Evolutionary conservation across 371 early-diverging fungal genomes (phyloP), one percentile per base, ranked within the genome.

Genomic region (Cokeromyces recurvatus): DNA sequence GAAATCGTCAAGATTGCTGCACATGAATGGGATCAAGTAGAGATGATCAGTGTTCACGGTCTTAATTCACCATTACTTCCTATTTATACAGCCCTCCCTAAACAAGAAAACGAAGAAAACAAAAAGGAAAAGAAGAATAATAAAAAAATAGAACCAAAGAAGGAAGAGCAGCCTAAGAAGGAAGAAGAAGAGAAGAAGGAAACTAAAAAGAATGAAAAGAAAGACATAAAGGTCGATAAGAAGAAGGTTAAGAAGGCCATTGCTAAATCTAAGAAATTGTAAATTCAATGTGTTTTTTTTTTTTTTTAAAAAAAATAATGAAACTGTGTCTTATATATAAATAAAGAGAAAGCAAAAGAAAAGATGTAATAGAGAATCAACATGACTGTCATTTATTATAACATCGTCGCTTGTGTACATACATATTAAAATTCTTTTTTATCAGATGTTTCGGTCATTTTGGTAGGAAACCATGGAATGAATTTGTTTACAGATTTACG

Each of bases 401-500:
- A n/a, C n/a, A n/a, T n/a, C n/a, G n/a, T n/a, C n/a, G n/a, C n/a
- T n/a, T n/a, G n/a, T n/a, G n/a, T n/a, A n/a, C n/a, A n/a, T n/a
- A n/a, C n/a, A 23, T 10, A 12, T 38, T 43, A 52, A n/a, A 52
- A 15, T 14, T 53, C 53, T 35, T 53, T 53, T 22, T 46, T 53
- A 0, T 34, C 37, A 20, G 35, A 14, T 4, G 20, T 15, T 21
- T 19, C 29, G 22, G 1, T 12, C 19, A 29, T 1, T 32, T 15
- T 32, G 9, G 45, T 36, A 16, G 64, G 64, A 31, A 66, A 59
- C 73, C 84, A 68, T 1, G 89, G 91, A 23, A 89, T 53, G 22
- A 90, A 54, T 25, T 77, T 71, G 21, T 69, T 78, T 4, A 86
- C 86, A 11, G 64, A 73, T 32, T 68, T 51, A 37, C 78, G 66